These are phyloP conservation scores for Bimuria novae-zelandiae DNA, from an alignment of 2,329 filamentous ascomycete species.

Conservation along the genomic window DNA sequence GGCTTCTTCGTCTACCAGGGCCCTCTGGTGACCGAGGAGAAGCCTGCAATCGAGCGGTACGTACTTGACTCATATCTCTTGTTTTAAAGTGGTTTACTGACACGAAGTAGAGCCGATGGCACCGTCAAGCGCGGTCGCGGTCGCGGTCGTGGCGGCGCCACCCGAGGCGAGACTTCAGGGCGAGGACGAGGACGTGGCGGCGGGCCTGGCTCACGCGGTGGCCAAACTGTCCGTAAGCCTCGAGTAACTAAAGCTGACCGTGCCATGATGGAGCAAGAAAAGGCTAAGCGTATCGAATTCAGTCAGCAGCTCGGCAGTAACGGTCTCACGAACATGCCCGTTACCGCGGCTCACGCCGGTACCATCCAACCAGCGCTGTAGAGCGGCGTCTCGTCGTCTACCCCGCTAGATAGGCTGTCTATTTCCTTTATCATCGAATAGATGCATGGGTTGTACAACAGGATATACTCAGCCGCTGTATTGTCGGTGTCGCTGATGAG, in stretches of 20 bases:
- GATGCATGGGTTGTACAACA: conserved; percentile 25
- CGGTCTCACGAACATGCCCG: background rate
- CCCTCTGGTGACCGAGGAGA: conserved; percentile 85
- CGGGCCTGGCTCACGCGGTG: conserved; percentile 74
- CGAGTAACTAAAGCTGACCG: conserved; percentile 86
- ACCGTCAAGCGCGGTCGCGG: conserved; percentile 70
- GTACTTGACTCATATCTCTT: conserved; percentile 20
- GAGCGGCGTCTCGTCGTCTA: background rate
- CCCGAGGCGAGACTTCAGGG: conserved; percentile 47
- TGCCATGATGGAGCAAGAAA: conserved; percentile 79
- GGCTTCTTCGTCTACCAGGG: conserved; percentile 99
- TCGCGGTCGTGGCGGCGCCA: conserved; percentile 57
- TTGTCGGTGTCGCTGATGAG: conserved; percentile 9
- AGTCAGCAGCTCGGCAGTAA: conserved; percentile 4
- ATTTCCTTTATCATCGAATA: background rate
- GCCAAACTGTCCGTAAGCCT: conserved; percentile 75
- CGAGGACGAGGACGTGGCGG: conserved; percentile 54
- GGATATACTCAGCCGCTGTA: conserved; percentile 9
- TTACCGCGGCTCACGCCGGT: background rate
- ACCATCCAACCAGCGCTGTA: background rate
- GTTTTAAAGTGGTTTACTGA: conserved; percentile 29
- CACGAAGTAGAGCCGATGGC: conserved; percentile 66
- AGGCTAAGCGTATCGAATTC: conserved; percentile 60
- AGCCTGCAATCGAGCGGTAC: conserved; percentile 67
- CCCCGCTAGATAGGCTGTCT: background rate